Percentiles rank a stretch among this genome's conserved stretches.
These are phyloP conservation scores for Laburnicola sp. DNA, from an alignment of 2,329 filamentous ascomycete genomes.

Conservation along the genomic window DNA sequence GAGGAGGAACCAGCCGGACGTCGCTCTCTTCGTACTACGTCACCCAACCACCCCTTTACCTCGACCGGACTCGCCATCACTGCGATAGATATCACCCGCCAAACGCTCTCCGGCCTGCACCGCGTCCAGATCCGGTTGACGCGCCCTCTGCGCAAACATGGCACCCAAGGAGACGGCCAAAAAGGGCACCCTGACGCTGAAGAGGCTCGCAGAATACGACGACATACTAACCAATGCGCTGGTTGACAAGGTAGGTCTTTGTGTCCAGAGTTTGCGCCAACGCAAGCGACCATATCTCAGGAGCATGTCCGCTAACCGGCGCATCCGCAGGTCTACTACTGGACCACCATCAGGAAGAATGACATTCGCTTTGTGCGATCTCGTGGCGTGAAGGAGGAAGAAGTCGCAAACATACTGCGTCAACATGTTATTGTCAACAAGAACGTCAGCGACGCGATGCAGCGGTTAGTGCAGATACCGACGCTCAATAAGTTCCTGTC, in stretches of 20 bases:
- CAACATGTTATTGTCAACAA: conserved; percentile 73
- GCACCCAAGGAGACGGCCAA: conserved; percentile 55
- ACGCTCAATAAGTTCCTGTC: conserved; percentile 73
- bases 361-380: conserved; percentile 80
- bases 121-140: neutral
- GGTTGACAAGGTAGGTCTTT: conserved; percentile 78
- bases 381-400: conserved; percentile 72
- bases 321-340: conserved; percentile 77
- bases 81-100: neutral
- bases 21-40: conserved; percentile 24
- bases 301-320: conserved; percentile 19
- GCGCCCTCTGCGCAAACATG: conserved; percentile 37
- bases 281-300: conserved; percentile 13
- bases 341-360: conserved; percentile 95
- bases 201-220: conserved; percentile 89
- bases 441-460: conserved; percentile 70
- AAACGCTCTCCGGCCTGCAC: neutral
- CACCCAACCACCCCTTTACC: conserved; percentile 37
- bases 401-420: conserved; percentile 63
- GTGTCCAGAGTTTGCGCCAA: conserved; percentile 5
- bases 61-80: neutral
- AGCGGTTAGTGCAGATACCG: conserved; percentile 69
- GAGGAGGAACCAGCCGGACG: conserved; percentile 25
- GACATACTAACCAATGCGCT: conserved; percentile 94
- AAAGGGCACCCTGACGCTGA: conserved; percentile 77